Evolutionary conservation across 2,329 filamentous ascomycete species (phyloP), one percentile per base, ranked within the genome.

Genomic region (Colletotrichum tropicale): DNA sequence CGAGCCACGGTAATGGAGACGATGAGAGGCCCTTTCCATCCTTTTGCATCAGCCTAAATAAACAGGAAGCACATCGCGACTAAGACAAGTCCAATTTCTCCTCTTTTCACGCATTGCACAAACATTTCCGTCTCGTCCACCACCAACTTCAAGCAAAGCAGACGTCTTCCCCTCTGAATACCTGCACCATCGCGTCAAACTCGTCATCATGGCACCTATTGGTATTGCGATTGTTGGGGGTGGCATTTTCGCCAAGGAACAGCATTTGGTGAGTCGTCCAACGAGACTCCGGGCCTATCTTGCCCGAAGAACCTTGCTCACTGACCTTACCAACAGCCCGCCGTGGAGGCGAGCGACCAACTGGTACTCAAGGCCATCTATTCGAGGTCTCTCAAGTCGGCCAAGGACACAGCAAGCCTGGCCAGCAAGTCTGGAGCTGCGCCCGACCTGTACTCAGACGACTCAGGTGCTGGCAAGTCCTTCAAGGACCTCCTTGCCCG

Each of bases 331-430:
- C 10, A 32, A 43, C 60, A 86, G 84, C 93, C 93, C 15, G 93
- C 93, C 60, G 89, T 94, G 68, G 85, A 90, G 78, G 87, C 89
- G 32, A 87, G 84, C 70, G 81, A 87, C 10, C 70, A 80, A 48
- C 84, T 94, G 13, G 82, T 84, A 15, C 88, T 95, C 78, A 93
- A 91, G 83, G 92, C 92, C 26, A 87, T 94, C 78, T 95, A 93
- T 84, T 94, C 92, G 5, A 90, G 93, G 68, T 91, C 91, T 13
- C 86, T 90, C 66, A 83, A 86, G 21, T 92, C 92, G 1, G 92
- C 91, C n/a, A 80, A 89, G 77, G 82, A 81, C 16, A 84, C 88
- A 5, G 84, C 85, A 18, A 81, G 83, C 3, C 84, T 87, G 24
- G 82, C 86, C 24, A 81, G 81, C 78, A 80, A 82, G 34, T 55